Evolutionary conservation across 2,329 filamentous ascomycete species (phyloP), one percentile per base, ranked within the genome.

Genomic region (Talaromyces sp.): DNA sequence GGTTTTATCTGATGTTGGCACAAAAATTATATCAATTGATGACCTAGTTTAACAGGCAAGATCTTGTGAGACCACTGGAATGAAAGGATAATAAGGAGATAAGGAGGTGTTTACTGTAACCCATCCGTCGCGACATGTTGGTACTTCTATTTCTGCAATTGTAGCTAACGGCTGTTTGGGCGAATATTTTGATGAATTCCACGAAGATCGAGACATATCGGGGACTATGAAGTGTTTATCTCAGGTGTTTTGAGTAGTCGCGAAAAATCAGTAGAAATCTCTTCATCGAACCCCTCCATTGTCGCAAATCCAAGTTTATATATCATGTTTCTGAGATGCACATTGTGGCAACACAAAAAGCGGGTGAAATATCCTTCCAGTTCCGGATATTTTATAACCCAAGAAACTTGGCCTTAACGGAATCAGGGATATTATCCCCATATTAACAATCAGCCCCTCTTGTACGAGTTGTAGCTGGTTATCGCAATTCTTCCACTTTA

Each of bases 1-100:
- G 48, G 48, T 37, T 51, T 51, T 51, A 51, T 37, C 48, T 51
- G 48, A 35, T 9, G 6, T 36, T 36, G 25, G 31, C 31, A 37
- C 31, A 51, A 51, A 19, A 35, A 15, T 10, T 35, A 36, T 51
- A 51, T 51, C 48, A 51, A 51, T 51, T 51, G 17, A 22, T 51
- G 31, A 25, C 48, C 48, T 37, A 51, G 22, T 22, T 15, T 25
- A 2, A 51, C 10, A 21, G 11, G 25, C 25, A 25, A 51, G 33
- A 36, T 37, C 48, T 36, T 5, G 48, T 51, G 19, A 51, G 48
- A 51, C 48, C 43, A 37, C 33, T 33, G 48, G n/a, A 51, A 19
- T 19, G 25, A 25, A 39, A 39, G 11, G 4, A 37, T 11, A 17
- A 51, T 6, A 19, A 36, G 33, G 48, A 37, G 48, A 37, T 25